Conservation (phyloP, 1,139 yeast genomes). For the Protomyces lactucae-debilis region DNA sequence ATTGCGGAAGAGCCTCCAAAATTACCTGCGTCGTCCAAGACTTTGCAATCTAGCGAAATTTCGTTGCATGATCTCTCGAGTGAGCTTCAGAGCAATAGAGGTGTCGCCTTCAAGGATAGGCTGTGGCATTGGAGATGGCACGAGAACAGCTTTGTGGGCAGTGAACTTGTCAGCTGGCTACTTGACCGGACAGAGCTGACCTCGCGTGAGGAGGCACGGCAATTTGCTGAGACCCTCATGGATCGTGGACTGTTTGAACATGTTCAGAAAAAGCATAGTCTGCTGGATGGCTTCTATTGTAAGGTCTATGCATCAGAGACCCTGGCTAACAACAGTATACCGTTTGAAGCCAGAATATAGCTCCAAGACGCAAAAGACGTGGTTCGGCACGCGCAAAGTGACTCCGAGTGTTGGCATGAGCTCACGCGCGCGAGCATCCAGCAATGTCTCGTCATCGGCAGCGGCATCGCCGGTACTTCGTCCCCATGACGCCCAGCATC, state of each 20-base stretch:
- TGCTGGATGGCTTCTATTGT: slow-evolving; percentile 83
- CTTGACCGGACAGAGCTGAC: slow-evolving; percentile 71
- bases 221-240: slow-evolving; percentile 73
- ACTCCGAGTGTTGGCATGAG: slow-evolving; percentile 7
- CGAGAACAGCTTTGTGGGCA: slow-evolving; percentile 74
- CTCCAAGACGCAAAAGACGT: slow-evolving; percentile 27
- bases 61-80: slow-evolving; percentile 48
- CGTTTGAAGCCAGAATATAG: slow-evolving; percentile 58
- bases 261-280: slow-evolving; percentile 75
- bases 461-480: slow-evolving; percentile 1
- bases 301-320: not conserved
- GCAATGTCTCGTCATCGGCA: slow-evolving; percentile 9
- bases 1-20: not conserved
- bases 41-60: slow-evolving; percentile 39
- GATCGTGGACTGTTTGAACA: slow-evolving; percentile 66
- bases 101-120: slow-evolving; percentile 65
- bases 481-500: not conserved
- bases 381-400: slow-evolving; percentile 29
- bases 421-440: slow-evolving; percentile 6
- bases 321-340: slow-evolving; percentile 45
- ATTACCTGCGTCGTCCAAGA: not conserved
- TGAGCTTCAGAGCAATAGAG: slow-evolving; percentile 59
- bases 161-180: slow-evolving; percentile 81
- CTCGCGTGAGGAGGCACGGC: slow-evolving; percentile 74
- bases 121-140: slow-evolving; percentile 88